These are phyloP conservation scores for Wickerhamomyces ciferrii DNA, from an alignment of 805 yeast species.

Conservation along the genomic window DNA sequence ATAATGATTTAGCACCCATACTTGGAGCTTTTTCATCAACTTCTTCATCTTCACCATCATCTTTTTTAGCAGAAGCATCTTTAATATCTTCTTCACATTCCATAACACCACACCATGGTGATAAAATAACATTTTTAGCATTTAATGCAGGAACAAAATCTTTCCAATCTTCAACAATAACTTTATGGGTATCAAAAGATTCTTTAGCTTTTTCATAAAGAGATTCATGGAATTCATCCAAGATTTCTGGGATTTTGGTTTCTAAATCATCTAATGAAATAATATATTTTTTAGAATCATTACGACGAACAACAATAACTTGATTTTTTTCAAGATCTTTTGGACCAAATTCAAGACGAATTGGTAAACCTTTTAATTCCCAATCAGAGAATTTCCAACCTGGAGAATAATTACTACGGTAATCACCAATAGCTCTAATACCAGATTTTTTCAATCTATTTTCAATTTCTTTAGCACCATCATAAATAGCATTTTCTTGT, in stretches of 20 bases:
- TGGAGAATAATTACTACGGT: constrained; percentile 91
- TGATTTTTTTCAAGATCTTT: constrained; percentile 79
- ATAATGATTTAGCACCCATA: constrained; percentile 98
- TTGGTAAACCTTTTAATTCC: constrained; percentile 94
- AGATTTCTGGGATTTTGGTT: constrained; percentile 61
- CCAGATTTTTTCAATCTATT: constrained; percentile 50
- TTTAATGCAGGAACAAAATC: constrained; percentile 93
- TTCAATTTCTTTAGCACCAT: constrained; percentile 70
- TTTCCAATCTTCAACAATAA: constrained; percentile 76
- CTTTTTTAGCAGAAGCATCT: constrained; percentile 74
- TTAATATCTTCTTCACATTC: constrained; percentile 98
- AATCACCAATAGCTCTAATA: constrained; percentile 78
- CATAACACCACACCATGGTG: constrained; percentile 96
- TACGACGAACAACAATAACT: constrained; percentile 90
- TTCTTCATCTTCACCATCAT: constrained; percentile 80
- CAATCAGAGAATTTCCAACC: constrained; percentile 99
- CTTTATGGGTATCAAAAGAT: constrained; percentile 79
- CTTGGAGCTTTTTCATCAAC: constrained; percentile 95
- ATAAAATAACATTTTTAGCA: constrained; percentile 79
- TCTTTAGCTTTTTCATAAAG: constrained; percentile 76
- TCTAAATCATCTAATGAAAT: constrained; percentile 65
- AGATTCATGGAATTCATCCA: constrained; percentile 77
- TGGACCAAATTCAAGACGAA: constrained; percentile 95
- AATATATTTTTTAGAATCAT: constrained; percentile 69
- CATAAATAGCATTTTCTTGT: constrained; percentile 61